Conservation (phyloP, 2,329 filamentous ascomycete species). For the Alternaria incomplexa region DNA sequence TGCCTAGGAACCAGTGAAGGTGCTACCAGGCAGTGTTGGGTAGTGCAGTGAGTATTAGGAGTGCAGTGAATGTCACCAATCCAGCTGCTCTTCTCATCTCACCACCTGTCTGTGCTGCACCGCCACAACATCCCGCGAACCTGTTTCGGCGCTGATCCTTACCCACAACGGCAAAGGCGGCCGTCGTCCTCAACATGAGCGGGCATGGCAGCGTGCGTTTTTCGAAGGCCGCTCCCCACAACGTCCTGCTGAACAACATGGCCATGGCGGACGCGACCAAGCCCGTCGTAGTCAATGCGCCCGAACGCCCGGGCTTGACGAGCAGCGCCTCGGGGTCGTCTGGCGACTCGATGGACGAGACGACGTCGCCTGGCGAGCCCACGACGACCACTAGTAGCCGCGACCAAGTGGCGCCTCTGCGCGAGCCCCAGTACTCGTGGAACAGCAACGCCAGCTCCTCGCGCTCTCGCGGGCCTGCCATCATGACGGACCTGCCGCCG, state of each 20-base stretch:
- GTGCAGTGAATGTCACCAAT: no score
- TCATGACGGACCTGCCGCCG: slow-evolving; percentile 38
- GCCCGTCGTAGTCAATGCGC: slow-evolving; percentile 41
- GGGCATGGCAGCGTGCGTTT: slow-evolving; percentile 37
- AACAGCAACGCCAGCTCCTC: slow-evolving; percentile 25
- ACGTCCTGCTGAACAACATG: slow-evolving; percentile 20
- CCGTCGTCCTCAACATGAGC: slow-evolving; percentile 25
- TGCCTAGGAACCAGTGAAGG: neutral
- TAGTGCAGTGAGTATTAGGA: neutral
- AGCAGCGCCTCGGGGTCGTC: slow-evolving; percentile 52
- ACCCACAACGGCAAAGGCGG: slow-evolving; percentile 5
- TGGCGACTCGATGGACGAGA: slow-evolving; percentile 45
- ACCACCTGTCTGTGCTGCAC: slow-evolving; percentile 1
- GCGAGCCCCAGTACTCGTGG: slow-evolving; percentile 31
- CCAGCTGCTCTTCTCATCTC: neutral
- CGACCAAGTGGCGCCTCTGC: slow-evolving; percentile 45
- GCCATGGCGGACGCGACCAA: slow-evolving; percentile 35
- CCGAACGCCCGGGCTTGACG: slow-evolving; percentile 19
- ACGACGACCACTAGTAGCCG: slow-evolving; percentile 15
- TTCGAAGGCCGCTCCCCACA: slow-evolving; percentile 23
- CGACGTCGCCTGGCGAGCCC: slow-evolving; percentile 40
- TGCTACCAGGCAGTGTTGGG: neutral
- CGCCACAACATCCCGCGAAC: slow-evolving; percentile 18
- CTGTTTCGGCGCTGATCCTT: slow-evolving; percentile 14
- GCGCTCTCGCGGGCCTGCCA: slow-evolving; percentile 31